Evolutionary conservation across 345 rosid species (phyloP).

Genomic region (Acer campestre): DNA sequence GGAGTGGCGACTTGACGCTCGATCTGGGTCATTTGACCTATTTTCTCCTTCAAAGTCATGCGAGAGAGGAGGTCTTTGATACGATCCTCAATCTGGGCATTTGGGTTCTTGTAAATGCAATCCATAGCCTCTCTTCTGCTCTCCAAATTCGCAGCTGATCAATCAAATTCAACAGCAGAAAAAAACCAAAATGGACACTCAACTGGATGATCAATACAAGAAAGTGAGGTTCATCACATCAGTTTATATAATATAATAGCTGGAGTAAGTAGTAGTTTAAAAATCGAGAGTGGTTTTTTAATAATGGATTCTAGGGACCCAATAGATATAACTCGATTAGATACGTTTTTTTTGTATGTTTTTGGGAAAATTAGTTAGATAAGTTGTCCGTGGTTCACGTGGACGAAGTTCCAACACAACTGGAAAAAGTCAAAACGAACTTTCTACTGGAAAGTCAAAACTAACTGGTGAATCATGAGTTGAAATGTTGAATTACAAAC

Average conservation of each 20-base stretch:
- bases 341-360: too few species aligned
- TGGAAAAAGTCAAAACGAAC: too few species aligned
- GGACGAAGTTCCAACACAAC: too few species aligned
- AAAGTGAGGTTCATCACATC: neutral
- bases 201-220: too few species aligned
- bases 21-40: slow-evolving; percentile 89
- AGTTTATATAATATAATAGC: neutral
- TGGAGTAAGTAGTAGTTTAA: neutral
- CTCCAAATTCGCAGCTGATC: neutral
- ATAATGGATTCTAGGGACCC: neutral
- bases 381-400: too few species aligned
- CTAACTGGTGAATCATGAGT: too few species aligned
- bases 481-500: too few species aligned
- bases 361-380: too few species aligned
- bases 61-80: slow-evolving; percentile 76
- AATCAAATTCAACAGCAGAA: neutral
- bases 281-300: too few species aligned
- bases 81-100: slow-evolving; percentile 67
- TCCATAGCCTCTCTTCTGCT: slow-evolving; percentile 24
- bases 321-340: too few species aligned
- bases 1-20: slow-evolving; percentile 63
- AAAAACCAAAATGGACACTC: neutral
- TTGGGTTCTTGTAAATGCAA: slow-evolving; percentile 59
- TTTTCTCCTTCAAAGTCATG: slow-evolving; percentile 74
- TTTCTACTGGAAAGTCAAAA: too few species aligned